Evolutionary conservation across 257 asterid genomes (phyloP).

Genomic region (Capsicum baccatum): DNA sequence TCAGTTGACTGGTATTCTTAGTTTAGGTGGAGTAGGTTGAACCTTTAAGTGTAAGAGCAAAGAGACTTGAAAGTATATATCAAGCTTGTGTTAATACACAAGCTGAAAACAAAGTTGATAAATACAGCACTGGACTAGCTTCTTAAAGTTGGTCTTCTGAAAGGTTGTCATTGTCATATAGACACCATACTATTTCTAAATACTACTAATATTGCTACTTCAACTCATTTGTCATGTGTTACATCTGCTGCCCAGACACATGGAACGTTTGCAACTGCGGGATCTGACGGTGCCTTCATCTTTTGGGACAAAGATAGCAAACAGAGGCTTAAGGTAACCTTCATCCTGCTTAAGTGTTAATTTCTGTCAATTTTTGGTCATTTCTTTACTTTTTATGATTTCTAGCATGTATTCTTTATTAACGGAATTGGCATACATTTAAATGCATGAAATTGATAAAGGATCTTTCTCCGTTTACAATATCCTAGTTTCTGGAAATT

Average conservation of each 20-base stretch:
- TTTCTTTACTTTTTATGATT: not conserved
- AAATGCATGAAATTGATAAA: slow-evolving; percentile 3
- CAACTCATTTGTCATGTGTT: slow-evolving; percentile 23
- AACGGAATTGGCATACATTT: not conserved
- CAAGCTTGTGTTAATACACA: not conserved
- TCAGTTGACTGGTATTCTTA: slow-evolving; percentile 3
- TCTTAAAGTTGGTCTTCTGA: not conserved
- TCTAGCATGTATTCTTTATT: not conserved
- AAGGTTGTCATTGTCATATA: not conserved
- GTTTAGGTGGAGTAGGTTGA: not conserved
- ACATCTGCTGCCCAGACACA: slow-evolving; percentile 56
- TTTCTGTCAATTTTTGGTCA: slow-evolving; percentile 2
- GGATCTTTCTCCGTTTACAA: not conserved
- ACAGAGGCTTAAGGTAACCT: slow-evolving; percentile 85
- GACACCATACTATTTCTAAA: not conserved
- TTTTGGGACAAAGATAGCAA: slow-evolving; percentile 99
- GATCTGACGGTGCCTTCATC: slow-evolving; percentile 94
- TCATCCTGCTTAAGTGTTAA: slow-evolving; percentile 19
- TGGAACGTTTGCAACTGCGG: slow-evolving; percentile 93
- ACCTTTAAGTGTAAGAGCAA: not conserved
- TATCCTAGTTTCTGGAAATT: slow-evolving; percentile 16
- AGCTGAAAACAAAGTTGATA: not conserved
- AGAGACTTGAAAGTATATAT: not conserved
- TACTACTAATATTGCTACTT: slow-evolving; percentile 6
- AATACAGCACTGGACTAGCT: not conserved